phyloP scores from a whole-genome alignment of 1,284 basidiomycete species.

The Boletellus sp. region DNA sequence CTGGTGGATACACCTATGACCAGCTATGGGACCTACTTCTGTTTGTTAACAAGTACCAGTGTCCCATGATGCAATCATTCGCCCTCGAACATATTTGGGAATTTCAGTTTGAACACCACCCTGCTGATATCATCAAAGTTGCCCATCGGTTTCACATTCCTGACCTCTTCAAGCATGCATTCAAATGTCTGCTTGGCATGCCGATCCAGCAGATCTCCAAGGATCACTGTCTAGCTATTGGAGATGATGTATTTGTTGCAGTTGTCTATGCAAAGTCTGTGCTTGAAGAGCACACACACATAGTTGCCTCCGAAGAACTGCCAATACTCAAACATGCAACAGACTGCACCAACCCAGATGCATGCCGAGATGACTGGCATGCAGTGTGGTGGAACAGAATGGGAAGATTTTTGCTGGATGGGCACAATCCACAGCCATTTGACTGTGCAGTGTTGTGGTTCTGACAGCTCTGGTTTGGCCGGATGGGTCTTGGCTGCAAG shows the following conservation, averaged over 20 bases:
- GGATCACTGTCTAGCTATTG: not conserved
- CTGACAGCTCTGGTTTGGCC: not conserved
- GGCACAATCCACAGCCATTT: slow-evolving; percentile 7
- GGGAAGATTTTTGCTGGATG: slow-evolving; percentile 9
- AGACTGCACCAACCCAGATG: slow-evolving; percentile 1
- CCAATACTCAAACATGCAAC: slow-evolving; percentile 1
- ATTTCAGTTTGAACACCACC: not conserved
- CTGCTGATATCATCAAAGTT: not conserved
- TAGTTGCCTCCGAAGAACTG: slow-evolving; percentile 6
- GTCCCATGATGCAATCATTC: not conserved
- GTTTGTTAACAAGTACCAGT: slow-evolving; percentile 9
- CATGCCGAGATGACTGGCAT: slow-evolving; percentile 11
- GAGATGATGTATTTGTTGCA: not conserved
- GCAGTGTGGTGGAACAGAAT: slow-evolving; percentile 16
- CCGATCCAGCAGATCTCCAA: not conserved
- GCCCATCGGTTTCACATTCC: not conserved
- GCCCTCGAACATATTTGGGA: not conserved
- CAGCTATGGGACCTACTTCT: slow-evolving; percentile 1
- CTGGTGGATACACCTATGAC: not conserved
- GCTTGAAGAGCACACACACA: slow-evolving; percentile 1
- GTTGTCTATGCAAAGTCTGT: slow-evolving; percentile 2
- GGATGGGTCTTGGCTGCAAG: not conserved
- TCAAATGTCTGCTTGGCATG: not conserved
- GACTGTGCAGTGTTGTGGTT: not conserved
- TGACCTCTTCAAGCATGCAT: not conserved